Base-by-base conservation (phyloP, 768 basidiomycete genomes). In the Lactifluus subvellereus region DNA sequence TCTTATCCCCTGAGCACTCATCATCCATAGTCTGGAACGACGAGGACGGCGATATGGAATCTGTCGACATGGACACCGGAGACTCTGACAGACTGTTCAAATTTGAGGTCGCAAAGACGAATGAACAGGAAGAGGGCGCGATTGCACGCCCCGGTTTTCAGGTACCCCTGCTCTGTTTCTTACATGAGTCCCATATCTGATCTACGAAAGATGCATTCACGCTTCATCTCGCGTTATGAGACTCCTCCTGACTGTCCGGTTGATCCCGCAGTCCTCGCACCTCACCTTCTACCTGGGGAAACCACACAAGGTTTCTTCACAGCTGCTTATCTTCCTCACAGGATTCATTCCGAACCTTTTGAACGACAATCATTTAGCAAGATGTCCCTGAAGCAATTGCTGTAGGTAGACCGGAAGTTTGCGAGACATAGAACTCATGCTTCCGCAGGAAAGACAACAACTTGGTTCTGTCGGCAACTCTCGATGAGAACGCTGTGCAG, bases 1-100 rank as follows among this genome's bases (percentile, higher is more conserved):
- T 85, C 40, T 71, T 85, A 22, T 83, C 84, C 10, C 69, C 77
- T 0, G 77, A 79, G 10, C 79, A 85, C 57, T 74, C 79, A 0
- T 64, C 71, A 45, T 70, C 76, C 2, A 73, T 85, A 54, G 70
- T 83, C 3, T 84, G 78, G 79, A 72, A 68, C 18, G 70, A 77
- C 6, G 73, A 76, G 2, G 53, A 74, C 9, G 61, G 66, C 3
- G 57, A 70, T 33, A 62, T 65, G 13, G 58, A 59, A 0, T 62
- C 27, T 27, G 27, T 27, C 27, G 27, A 27, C 27, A 27, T 27
- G 27, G 27, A 27, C 27, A 27, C 3, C 16, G 76, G 78, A 10
- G 75, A 76, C 20, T 71, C 70, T 4, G 82, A 81, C 33, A 74
- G 83, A 13, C 71, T 85, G 59, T 82, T 80, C 67, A 77, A 76